A percentile compares a stretch with the other conserved stretches of the same genome.
phyloP scores from a whole-genome alignment of 192 early-diverging fungal genomes.

The Podila epicladia region DNA sequence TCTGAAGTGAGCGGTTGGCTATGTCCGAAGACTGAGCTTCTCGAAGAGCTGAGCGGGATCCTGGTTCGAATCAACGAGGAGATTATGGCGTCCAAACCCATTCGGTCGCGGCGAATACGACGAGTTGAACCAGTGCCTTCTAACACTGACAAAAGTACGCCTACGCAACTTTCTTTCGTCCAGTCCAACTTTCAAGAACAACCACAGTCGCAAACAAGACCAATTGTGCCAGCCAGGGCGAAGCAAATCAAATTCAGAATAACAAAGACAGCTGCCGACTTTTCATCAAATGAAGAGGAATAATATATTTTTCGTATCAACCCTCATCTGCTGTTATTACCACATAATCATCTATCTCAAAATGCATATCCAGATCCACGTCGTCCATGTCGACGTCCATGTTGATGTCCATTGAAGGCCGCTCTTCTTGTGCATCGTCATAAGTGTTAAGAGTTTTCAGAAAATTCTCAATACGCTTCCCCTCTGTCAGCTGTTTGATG shows the following conservation, averaged over 20 bases:
- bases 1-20: not conserved
- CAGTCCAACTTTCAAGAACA: too few relatives aligned
- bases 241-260: too few relatives aligned
- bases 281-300: not conserved
- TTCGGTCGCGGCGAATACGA: not conserved
- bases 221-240: too few relatives aligned
- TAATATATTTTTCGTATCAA: not conserved
- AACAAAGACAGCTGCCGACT: too few relatives aligned
- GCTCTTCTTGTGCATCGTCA: too few relatives aligned
- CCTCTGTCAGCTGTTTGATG: too few relatives aligned
- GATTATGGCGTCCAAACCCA: not conserved
- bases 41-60: constrained; percentile 1
- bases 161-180: not conserved
- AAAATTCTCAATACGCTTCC: too few relatives aligned
- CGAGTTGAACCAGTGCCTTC: not conserved
- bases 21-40: not conserved
- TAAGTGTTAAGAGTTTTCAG: too few relatives aligned
- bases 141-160: not conserved
- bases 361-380: too few relatives aligned
- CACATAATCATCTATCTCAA: not conserved
- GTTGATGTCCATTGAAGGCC: too few relatives aligned
- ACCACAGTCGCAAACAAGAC: too few relatives aligned
- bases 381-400: too few relatives aligned
- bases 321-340: not conserved
- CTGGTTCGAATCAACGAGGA: not conserved